phyloP scores from a whole-genome alignment of 441 rosid species.

The Mallotus repandus region DNA sequence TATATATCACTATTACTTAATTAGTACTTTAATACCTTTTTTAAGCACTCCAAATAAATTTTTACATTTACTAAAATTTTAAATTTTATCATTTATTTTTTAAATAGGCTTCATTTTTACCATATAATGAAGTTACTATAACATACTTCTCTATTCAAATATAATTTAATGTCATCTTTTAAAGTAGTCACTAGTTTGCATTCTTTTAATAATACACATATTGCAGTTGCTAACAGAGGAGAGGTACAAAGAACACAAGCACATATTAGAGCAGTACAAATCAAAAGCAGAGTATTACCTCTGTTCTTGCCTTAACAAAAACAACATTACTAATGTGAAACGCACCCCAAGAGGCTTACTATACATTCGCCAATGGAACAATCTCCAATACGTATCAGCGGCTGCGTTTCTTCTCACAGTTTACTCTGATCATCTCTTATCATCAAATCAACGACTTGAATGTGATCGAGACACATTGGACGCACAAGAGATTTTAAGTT shows the following conservation, averaged over 20 bases:
- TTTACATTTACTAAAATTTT: too few species aligned
- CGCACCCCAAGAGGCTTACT: conserved; percentile 78
- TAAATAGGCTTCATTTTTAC: too few species aligned
- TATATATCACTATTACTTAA: too few species aligned
- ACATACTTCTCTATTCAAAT: too few species aligned
- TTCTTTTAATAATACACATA: conserved; percentile 18
- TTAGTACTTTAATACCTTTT: too few species aligned
- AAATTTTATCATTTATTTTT: too few species aligned
- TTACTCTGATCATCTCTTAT: conserved; percentile 62
- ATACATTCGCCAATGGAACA: conserved; percentile 89
- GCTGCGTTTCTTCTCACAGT: conserved; percentile 73
- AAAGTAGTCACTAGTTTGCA: conserved; percentile 11
- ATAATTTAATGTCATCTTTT: neutral
- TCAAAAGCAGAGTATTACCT: conserved; percentile 73
- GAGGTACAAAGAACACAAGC: conserved; percentile 39
- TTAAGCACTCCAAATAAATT: too few species aligned
- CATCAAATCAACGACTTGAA: conserved; percentile 36
- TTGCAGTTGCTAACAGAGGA: conserved; percentile 52
- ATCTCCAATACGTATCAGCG: conserved; percentile 81
- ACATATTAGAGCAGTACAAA: conserved; percentile 48
- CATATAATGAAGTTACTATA: too few species aligned
- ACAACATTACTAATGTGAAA: conserved; percentile 47
- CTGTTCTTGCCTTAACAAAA: conserved; percentile 73
- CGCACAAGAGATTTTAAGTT: conserved; percentile 44
- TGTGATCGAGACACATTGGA: conserved; percentile 45